Conservation (phyloP, 768 basidiomycete species). For the Dioszegia hungarica region DNA sequence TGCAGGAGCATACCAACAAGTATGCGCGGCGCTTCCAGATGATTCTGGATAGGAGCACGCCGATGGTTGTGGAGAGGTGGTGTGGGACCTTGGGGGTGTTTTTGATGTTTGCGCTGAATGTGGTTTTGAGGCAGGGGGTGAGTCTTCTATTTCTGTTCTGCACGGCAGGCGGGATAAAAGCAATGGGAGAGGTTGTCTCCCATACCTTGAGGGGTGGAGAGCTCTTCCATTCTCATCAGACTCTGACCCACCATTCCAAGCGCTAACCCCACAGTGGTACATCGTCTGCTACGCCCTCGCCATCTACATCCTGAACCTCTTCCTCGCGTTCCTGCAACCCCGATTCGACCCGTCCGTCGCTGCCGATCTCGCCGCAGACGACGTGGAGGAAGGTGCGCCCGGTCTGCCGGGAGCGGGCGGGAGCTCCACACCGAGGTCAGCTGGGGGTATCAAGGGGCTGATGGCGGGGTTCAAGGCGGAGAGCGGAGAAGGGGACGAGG, state of each 20-base stretch:
- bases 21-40: constrained; percentile 62
- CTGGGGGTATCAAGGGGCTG: constrained; percentile 37
- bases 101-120: constrained; percentile 72
- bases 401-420: constrained; percentile 49
- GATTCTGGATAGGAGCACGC: constrained; percentile 85
- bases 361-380: constrained; percentile 86
- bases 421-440: constrained; percentile 11
- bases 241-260: too few relatives aligned
- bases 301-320: constrained; percentile 91
- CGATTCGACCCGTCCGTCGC: constrained; percentile 95
- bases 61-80: constrained; percentile 86
- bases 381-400: constrained; percentile 86
- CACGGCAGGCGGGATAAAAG: too few relatives aligned
- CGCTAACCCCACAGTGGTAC: constrained; percentile 24
- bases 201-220: not conserved
- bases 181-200: too few relatives aligned
- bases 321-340: constrained; percentile 95
- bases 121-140: constrained; percentile 83
- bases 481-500: constrained; percentile 57
- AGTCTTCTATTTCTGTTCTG: too few relatives aligned
- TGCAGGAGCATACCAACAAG: constrained; percentile 40
- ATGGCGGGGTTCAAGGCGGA: constrained; percentile 41
- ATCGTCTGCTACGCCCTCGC: constrained; percentile 67
- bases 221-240: too few relatives aligned
- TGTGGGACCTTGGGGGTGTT: constrained; percentile 66